Base-by-base conservation (phyloP, 2,329 filamentous ascomycete species). In the Fusarium burgessii region DNA sequence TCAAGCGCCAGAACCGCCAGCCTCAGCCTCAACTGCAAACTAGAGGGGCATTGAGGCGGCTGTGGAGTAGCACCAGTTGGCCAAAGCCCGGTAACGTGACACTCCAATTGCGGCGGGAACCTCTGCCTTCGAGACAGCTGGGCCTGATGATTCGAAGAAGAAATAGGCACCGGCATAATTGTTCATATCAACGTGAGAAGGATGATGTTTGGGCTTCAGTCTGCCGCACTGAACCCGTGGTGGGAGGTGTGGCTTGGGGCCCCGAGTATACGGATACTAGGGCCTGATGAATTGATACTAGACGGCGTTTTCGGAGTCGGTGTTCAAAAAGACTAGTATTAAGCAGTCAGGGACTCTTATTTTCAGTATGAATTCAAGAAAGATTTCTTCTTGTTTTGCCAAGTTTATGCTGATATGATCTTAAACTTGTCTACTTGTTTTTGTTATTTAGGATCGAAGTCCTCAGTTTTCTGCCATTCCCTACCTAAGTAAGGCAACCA, bases 321-420 rank as follows among this genome's bases (percentile, higher is more conserved):
- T 32, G n/a, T 65, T 57, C n/a, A 20, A 49, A 60, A 59, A 62
- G 46, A 45, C 49, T 33, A 45, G 40, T 55, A 66, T 47, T 59
- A 71, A 59, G 75, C 71, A 66, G 63, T 66, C 68, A 51, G 43
- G 33, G 57, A 49, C 43, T 64, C 51, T 45, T 38, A 29, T 57
- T 47, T 55, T 68, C 51, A 43, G 45, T 56, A 20, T 47, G 43
- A 38, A 20, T 46, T 32, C 23, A 25, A 45, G 52, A 29, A 32
- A 29, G 29, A 29, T 29, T 46, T 13, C 42, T 62, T 58, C 15
- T 25, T 23, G 23, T 4, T 7, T 15, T 32, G 12, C 11, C 7
- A 9, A 18, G 17, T 11, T 27, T 4, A 27, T 18, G 23, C 23
- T 23, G 23, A 23, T 23, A 23, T 23, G 23, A 23, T 29, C 27